Conservation (phyloP, 108 stramenopile species). For the Conticribra weissflogii region DNA sequence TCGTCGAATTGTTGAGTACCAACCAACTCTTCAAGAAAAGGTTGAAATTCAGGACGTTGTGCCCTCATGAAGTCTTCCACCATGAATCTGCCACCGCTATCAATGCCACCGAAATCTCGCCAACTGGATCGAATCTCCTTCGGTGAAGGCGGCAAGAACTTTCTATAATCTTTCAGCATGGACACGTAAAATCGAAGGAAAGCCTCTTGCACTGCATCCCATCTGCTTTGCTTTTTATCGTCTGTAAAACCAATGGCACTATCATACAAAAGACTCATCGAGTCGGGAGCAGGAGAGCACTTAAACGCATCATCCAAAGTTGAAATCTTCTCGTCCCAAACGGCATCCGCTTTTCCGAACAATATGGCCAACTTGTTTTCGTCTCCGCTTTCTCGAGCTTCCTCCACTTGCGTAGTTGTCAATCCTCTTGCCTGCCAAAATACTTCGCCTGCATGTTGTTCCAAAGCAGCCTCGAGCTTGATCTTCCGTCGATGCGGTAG, state of each 20-base stretch:
- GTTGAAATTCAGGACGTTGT: conserved; percentile 68
- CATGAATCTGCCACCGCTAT: conserved; percentile 39
- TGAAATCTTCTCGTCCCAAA: conserved; percentile 76
- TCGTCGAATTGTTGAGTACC: conserved; percentile 89
- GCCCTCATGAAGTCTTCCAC: conserved; percentile 63
- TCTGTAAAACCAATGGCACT: conserved; percentile 21
- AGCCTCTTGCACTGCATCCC: conserved; percentile 91
- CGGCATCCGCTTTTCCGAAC: conserved; percentile 40
- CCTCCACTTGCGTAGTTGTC: conserved; percentile 52
- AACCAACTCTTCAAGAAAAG: conserved; percentile 73
- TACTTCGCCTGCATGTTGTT: conserved; percentile 77
- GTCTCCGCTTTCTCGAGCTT: conserved; percentile 38
- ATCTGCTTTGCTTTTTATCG: conserved; percentile 60
- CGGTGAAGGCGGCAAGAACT: conserved; percentile 53
- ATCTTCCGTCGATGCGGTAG: conserved; percentile 71
- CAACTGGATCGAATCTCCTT: conserved; percentile 36
- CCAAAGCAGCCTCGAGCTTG: conserved; percentile 69
- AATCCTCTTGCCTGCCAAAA: conserved; percentile 81
- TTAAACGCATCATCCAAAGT: conserved; percentile 83
- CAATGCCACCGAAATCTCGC: conserved; percentile 27
- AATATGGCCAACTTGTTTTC: conserved; percentile 28
- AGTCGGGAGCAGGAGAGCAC: conserved; percentile 76
- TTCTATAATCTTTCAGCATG: conserved; percentile 82
- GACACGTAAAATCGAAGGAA: conserved; percentile 89
- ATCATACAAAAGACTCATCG: conserved; percentile 50